These are phyloP conservation scores for Paraphoma chrysanthemicola DNA, from an alignment of 2,329 filamentous ascomycete species.

Conservation along the genomic window DNA sequence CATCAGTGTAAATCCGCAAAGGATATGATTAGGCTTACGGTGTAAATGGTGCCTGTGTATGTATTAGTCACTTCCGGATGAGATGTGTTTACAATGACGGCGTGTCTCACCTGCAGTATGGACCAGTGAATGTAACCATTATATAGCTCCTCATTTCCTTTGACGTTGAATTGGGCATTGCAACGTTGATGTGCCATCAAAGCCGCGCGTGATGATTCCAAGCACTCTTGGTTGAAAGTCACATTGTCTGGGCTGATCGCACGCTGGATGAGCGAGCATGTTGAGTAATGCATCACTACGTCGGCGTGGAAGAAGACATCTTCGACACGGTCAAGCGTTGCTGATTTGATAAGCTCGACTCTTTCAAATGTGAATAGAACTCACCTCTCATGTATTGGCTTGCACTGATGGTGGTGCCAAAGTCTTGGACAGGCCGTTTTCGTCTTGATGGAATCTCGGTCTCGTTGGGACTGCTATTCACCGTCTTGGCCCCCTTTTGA, in stretches of 20 bases:
- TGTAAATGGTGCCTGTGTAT: slow-evolving; percentile 55
- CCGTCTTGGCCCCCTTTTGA: background rate
- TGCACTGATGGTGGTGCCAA: slow-evolving; percentile 1
- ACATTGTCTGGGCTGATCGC: slow-evolving; percentile 40
- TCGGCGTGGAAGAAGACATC: slow-evolving; percentile 43
- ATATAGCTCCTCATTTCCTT: slow-evolving; percentile 43
- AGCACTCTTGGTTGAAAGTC: slow-evolving; percentile 38
- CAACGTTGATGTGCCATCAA: slow-evolving; percentile 39
- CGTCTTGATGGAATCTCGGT: slow-evolving; percentile 34
- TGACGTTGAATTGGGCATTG: slow-evolving; percentile 37
- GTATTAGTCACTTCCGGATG: slow-evolving; percentile 29
- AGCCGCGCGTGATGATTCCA: slow-evolving; percentile 40
- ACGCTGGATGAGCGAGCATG: slow-evolving; percentile 40
- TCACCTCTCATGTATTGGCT: slow-evolving; percentile 22
- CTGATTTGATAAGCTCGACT: slow-evolving; percentile 5
- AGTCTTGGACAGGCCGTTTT: slow-evolving; percentile 12
- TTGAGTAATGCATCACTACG: slow-evolving; percentile 43
- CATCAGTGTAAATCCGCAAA: background rate
- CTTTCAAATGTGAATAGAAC: background rate
- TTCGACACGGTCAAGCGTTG: slow-evolving; percentile 24
- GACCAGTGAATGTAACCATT: slow-evolving; percentile 46
- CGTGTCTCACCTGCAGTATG: slow-evolving; percentile 18
- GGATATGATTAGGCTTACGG: slow-evolving; percentile 31
- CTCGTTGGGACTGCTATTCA: slow-evolving; percentile 24
- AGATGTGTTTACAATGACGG: slow-evolving; percentile 6